Conservation (phyloP, 78 protist genomes). For the Chrysochromulina tobinii region DNA sequence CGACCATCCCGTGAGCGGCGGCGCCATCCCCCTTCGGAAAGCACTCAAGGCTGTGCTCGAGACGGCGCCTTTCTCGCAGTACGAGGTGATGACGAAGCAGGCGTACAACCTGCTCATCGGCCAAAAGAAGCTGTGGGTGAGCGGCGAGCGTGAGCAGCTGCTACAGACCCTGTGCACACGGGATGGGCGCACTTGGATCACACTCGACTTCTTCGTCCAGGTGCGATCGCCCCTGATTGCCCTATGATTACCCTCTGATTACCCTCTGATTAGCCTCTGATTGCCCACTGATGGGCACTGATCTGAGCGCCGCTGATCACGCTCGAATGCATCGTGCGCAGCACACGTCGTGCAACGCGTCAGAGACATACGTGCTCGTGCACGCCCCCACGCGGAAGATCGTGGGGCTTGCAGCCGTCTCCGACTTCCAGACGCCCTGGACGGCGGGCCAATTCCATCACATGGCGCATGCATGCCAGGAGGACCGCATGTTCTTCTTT, state of each 20-base stretch:
- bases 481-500: conserved; percentile 19
- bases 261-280: too few relatives aligned
- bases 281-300: too few relatives aligned
- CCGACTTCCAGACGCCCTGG: conserved; percentile 20
- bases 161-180: background rate
- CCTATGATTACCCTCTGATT: too few relatives aligned
- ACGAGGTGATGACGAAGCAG: background rate
- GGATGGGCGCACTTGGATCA: background rate
- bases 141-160: background rate
- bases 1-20: too few relatives aligned
- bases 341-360: background rate
- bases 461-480: conserved; percentile 1
- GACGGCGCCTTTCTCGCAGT: background rate
- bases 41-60: background rate
- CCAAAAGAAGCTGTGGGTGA: background rate
- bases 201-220: background rate
- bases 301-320: too few relatives aligned
- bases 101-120: background rate
- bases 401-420: background rate
- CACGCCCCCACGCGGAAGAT: background rate
- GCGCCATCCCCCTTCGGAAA: too few relatives aligned
- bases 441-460: conserved; percentile 13
- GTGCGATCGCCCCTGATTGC: too few relatives aligned
- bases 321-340: background rate
- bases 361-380: background rate